Conservation (phyloP, 768 basidiomycete genomes). For the Boletus huronensis region DNA sequence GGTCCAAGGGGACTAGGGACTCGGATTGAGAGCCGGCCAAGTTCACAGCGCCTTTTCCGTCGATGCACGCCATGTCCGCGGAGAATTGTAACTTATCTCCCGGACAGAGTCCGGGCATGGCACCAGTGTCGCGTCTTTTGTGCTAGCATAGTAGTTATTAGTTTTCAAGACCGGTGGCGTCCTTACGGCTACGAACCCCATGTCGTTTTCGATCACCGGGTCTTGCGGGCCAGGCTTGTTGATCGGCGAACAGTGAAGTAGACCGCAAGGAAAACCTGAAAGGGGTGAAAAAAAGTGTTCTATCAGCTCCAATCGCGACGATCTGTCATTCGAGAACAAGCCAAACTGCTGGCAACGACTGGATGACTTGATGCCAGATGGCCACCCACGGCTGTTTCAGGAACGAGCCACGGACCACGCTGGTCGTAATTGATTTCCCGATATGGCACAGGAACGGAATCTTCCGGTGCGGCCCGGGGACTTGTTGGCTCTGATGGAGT, state of each 20-base stretch:
- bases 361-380: background rate
- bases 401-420: slow-evolving; percentile 16
- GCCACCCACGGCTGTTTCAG: slow-evolving; percentile 28
- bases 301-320: slow-evolving; percentile 24
- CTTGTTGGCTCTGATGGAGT: slow-evolving; percentile 7
- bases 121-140: slow-evolving; percentile 1
- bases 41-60: slow-evolving; percentile 11
- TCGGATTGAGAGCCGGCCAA: slow-evolving; percentile 11
- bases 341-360: slow-evolving; percentile 9
- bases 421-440: slow-evolving; percentile 20
- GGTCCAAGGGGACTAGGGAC: slow-evolving; percentile 8
- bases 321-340: slow-evolving; percentile 19
- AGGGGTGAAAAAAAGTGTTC: slow-evolving; percentile 14
- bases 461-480: slow-evolving; percentile 29
- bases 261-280: slow-evolving; percentile 4
- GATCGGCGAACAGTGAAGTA: slow-evolving; percentile 22
- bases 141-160: background rate
- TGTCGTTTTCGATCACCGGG: slow-evolving; percentile 6
- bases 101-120: slow-evolving; percentile 13
- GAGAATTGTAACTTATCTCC: slow-evolving; percentile 10
- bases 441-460: slow-evolving; percentile 25
- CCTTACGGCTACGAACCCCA: background rate
- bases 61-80: slow-evolving; percentile 25
- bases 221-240: slow-evolving; percentile 3
- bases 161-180: slow-evolving; percentile 5